phyloP scores from a whole-genome alignment of 1,139 yeast genomes.

The Protomyces pachydermus region DNA sequence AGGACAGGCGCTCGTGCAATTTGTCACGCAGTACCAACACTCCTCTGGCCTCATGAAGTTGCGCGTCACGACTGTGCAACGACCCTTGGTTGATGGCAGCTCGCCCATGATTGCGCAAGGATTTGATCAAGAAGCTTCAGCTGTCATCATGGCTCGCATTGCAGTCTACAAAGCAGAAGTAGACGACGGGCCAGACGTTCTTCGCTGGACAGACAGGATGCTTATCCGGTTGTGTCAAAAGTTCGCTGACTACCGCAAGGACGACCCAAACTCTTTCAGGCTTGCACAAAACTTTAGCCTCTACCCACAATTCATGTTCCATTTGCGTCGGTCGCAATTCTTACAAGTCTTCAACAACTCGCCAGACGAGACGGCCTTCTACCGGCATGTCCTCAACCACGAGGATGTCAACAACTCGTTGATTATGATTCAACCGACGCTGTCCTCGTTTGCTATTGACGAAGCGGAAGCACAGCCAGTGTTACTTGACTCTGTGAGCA shows the following conservation, averaged over 20 bases:
- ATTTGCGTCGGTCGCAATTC: conserved; percentile 93
- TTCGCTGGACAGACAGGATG: conserved; percentile 82
- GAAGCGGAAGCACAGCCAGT: conserved; percentile 74
- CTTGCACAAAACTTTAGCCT: conserved; percentile 71
- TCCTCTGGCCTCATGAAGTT: conserved; percentile 60
- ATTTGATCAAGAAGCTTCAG: conserved; percentile 99
- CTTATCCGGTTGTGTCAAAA: conserved; percentile 78
- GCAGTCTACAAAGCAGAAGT: conserved; percentile 85
- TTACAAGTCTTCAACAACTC: conserved; percentile 95
- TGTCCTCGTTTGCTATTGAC: conserved; percentile 78
- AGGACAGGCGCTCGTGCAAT: conserved; percentile 53
- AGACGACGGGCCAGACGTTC: conserved; percentile 66
- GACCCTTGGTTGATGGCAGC: conserved; percentile 53
- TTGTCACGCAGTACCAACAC: conserved; percentile 70
- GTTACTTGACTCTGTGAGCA: conserved; percentile 86
- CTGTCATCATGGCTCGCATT: conserved; percentile 89
- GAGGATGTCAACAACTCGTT: conserved; percentile 92
- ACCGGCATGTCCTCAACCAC: conserved; percentile 83
- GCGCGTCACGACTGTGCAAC: conserved; percentile 83
- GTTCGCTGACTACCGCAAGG: conserved; percentile 81
- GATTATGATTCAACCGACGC: conserved; percentile 94
- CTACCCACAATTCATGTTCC: conserved; percentile 94
- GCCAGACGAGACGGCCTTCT: conserved; percentile 97
- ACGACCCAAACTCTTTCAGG: conserved; percentile 69
- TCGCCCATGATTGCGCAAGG: conserved; percentile 53